Evolutionary conservation across 495 filamentous ascomycete species (phyloP).

Genomic region (Neurospora sp.): DNA sequence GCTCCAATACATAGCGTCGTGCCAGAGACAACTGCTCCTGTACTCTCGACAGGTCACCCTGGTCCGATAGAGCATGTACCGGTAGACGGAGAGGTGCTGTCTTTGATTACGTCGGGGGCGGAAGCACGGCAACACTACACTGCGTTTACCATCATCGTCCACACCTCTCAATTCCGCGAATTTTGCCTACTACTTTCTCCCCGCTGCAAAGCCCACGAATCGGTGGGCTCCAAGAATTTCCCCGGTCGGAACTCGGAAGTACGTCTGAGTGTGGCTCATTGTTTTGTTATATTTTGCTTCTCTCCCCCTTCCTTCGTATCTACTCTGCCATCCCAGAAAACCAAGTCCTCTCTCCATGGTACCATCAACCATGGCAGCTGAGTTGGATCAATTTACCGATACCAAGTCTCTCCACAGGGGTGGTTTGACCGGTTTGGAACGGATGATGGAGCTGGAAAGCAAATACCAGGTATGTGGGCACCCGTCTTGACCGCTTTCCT

Average conservation of each 20-base stretch:
- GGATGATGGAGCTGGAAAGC: constrained; percentile 43
- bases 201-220: neutral
- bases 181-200: neutral
- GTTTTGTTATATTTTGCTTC: neutral
- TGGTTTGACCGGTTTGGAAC: constrained; percentile 31
- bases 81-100: neutral
- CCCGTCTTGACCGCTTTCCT: constrained; percentile 9
- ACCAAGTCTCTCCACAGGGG: neutral
- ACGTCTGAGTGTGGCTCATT: neutral
- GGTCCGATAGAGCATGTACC: neutral
- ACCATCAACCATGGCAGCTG: constrained; percentile 14
- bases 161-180: neutral
- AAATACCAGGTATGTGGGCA: constrained; percentile 37
- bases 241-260: neutral
- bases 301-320: neutral
- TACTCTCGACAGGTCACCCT: constrained; percentile 8
- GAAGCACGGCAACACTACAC: constrained; percentile 11
- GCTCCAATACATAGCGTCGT: constrained; percentile 10
- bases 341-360: constrained; percentile 10
- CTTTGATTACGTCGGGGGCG: constrained; percentile 10
- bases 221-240: neutral
- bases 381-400: neutral
- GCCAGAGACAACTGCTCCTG: constrained; percentile 11
- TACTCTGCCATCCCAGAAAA: neutral
- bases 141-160: constrained; percentile 2